These are phyloP conservation scores for Sphaerulina musiva DNA, from an alignment of 2,329 filamentous ascomycete genomes.

Conservation along the genomic window DNA sequence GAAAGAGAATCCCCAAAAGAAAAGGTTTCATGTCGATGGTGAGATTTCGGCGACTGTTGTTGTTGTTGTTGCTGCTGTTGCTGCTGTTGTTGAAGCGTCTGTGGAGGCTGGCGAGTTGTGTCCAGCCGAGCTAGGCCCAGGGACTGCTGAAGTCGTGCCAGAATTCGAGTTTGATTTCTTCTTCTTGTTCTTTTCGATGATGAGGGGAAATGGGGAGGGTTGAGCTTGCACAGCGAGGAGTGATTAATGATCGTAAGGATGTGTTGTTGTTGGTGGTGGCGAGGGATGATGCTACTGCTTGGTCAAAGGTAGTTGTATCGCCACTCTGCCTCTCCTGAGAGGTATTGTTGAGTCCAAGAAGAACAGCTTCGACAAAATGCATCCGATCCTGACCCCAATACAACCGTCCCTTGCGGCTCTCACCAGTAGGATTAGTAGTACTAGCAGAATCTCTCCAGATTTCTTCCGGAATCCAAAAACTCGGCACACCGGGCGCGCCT, in stretches of 20 bases:
- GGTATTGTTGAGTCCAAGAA: slow-evolving; percentile 9
- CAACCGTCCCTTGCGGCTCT: slow-evolving; percentile 13
- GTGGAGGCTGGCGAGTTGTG: slow-evolving; percentile 17
- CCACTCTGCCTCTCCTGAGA: slow-evolving; percentile 9
- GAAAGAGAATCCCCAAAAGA: slow-evolving; percentile 22
- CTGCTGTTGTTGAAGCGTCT: slow-evolving; percentile 15
- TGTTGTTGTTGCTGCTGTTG: no score
- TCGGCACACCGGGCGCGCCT: slow-evolving; percentile 21
- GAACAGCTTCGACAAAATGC: slow-evolving; percentile 22
- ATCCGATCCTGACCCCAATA: slow-evolving; percentile 26
- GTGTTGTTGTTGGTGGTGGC: neutral
- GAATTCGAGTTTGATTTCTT: slow-evolving; percentile 22
- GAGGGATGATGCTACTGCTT: neutral
- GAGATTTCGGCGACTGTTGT: neutral
- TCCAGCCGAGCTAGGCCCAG: slow-evolving; percentile 23
- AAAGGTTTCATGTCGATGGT: slow-evolving; percentile 23
- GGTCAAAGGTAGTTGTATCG: neutral
- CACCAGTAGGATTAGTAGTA: neutral
- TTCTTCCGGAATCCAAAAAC: slow-evolving; percentile 20
- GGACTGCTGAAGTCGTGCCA: slow-evolving; percentile 24
- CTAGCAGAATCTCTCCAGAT: slow-evolving; percentile 11
- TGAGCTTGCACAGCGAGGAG: no score
- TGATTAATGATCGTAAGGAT: slow-evolving; percentile 6
- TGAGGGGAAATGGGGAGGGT: no score
- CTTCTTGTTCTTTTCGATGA: no score